Evolutionary conservation across 768 basidiomycete genomes (phyloP).

Genomic region (Favolaschia claudopus): DNA sequence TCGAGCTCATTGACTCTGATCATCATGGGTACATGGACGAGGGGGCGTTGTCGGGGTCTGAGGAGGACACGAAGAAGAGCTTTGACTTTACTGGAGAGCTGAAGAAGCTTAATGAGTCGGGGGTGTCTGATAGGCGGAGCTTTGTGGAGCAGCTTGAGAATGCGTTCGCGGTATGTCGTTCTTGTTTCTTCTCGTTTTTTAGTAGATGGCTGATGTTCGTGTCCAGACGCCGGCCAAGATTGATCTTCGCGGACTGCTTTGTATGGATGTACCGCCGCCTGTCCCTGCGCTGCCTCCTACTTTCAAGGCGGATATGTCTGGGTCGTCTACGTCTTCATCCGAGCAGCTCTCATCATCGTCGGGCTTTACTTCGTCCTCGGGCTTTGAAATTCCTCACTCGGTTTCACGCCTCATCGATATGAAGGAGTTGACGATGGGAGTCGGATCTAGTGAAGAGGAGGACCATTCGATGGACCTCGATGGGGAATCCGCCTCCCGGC

Average conservation of each 20-base stretch:
- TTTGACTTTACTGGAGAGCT: constrained; percentile 89
- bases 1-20: constrained; percentile 53
- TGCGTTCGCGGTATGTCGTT: constrained; percentile 51
- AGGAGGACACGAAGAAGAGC: constrained; percentile 77
- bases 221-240: constrained; percentile 77
- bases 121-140: constrained; percentile 71
- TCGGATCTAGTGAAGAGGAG: constrained; percentile 29
- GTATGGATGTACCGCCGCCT: constrained; percentile 52
- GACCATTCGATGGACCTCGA: constrained; percentile 31
- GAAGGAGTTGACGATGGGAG: constrained; percentile 37
- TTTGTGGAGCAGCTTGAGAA: constrained; percentile 86
- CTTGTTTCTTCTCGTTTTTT: not conserved
- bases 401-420: constrained; percentile 35
- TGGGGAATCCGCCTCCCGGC: constrained; percentile 34
- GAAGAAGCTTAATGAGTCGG: constrained; percentile 71
- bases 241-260: constrained; percentile 53
- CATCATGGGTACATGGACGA: constrained; percentile 51
- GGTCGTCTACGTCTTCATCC: constrained; percentile 10
- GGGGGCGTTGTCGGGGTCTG: constrained; percentile 47
- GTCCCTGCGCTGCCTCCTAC: constrained; percentile 57
- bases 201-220: not conserved
- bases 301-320: constrained; percentile 22
- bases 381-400: no score
- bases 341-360: constrained; percentile 17
- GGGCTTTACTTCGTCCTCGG: constrained; percentile 24